phyloP scores from a whole-genome alignment of 2,329 filamentous ascomycete genomes.

The Penicillium hesseltinei region DNA sequence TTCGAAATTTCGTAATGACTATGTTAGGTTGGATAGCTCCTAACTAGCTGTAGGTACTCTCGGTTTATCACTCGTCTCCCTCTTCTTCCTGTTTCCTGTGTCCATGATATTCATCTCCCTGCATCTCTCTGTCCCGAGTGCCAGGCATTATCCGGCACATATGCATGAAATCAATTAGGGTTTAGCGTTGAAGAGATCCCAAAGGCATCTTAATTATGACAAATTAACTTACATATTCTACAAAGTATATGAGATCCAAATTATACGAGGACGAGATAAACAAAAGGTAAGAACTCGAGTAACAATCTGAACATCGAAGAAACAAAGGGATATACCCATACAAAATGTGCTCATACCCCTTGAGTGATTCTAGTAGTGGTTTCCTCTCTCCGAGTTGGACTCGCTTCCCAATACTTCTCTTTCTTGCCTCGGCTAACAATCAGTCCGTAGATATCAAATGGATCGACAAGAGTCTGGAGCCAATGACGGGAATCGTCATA shows the following conservation, averaged over 20 bases:
- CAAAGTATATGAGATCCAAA: not conserved
- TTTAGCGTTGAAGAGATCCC: too few species aligned
- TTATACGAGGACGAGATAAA: not conserved
- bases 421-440: constrained; percentile 37
- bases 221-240: too few species aligned
- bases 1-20: not conserved
- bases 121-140: too few species aligned
- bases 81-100: too few species aligned
- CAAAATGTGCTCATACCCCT: not conserved
- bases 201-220: too few species aligned
- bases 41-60: too few species aligned
- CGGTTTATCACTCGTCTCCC: too few species aligned
- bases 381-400: not conserved
- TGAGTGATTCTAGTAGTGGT: not conserved
- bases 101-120: too few species aligned
- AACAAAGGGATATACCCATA: not conserved
- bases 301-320: not conserved
- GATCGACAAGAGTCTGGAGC: constrained; percentile 44
- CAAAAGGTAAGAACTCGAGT: not conserved
- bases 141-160: too few species aligned
- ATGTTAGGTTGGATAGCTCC: too few species aligned
- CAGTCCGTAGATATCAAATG: constrained; percentile 43
- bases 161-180: too few species aligned
- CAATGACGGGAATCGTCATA: constrained; percentile 50
- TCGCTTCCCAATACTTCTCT: constrained; percentile 41